phyloP scores from a whole-genome alignment of 208 protist species.

The Tritrichomonas musculus region DNA sequence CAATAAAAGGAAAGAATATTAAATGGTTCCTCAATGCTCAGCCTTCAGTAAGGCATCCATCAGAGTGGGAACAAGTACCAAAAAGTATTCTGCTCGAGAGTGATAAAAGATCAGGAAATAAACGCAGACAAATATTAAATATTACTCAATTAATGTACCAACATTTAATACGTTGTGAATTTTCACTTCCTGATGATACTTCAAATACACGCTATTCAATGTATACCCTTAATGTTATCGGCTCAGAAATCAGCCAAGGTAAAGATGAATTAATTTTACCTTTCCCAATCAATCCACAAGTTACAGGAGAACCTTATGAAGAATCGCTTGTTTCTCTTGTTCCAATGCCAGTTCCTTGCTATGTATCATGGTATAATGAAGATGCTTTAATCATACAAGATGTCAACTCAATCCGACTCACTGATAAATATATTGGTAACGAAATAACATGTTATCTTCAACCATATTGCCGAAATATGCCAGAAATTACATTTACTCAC shows the following conservation, averaged over 20 bases:
- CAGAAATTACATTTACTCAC: background rate
- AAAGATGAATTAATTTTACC: background rate
- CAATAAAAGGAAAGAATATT: too few relatives aligned
- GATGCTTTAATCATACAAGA: background rate
- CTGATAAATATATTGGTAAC: background rate
- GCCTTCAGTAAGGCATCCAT: too few relatives aligned
- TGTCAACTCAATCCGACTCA: background rate
- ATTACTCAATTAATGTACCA: background rate
- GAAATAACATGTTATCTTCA: background rate
- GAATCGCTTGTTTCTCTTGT: background rate
- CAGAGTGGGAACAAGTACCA: too few relatives aligned
- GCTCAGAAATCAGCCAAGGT: background rate
- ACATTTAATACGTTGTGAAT: background rate
- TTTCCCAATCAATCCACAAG: background rate
- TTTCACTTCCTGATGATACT: background rate
- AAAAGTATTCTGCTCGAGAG: too few relatives aligned
- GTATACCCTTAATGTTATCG: background rate
- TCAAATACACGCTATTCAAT: background rate
- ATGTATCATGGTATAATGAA: background rate
- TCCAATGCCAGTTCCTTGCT: background rate
- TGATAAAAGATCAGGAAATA: too few relatives aligned
- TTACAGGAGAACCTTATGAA: background rate
- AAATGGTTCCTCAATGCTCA: too few relatives aligned
- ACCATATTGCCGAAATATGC: background rate
- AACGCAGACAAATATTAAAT: background rate